Base-by-base conservation (phyloP, 306 rosid species). In the Hylodesmum podocarpum region DNA sequence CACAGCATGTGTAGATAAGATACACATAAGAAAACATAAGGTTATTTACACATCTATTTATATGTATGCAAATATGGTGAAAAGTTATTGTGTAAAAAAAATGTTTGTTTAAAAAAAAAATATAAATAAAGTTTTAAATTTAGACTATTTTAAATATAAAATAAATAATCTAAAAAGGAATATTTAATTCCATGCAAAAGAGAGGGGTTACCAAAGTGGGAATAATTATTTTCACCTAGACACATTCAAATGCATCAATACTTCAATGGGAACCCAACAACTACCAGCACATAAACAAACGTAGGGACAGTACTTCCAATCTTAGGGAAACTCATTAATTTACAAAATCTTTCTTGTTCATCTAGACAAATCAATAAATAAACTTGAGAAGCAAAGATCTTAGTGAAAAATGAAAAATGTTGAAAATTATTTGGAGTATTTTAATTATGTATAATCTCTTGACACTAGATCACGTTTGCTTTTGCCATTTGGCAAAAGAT, bases 261-360 rank as follows among this genome's bases (percentile, higher is more conserved):
- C n/a, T n/a, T n/a, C n/a, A 15, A 53, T 53, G 1, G 40, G 22
- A 72, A 66, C 59, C 25, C 70, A 62, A 34, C 58, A 74, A 31
- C 65, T 19, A 24, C 63, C 51, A 59, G 19, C 74, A 63, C 29
- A 67, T 21, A 78, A 54, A 49, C 58, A 53, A 77, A 41, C 18
- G 82, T 73, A 53, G 85, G 85, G 81, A 68, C 78, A 19, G 39
- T 73, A 24, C 85, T 78, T 81, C 55, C 62, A 67, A 59, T 41
- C 43, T 34, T 41, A 51, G 74, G 33, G 28, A 80, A 80, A 68
- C 46, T 59, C 25, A 25, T 59, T 11, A 57, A 27, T 70, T 46
- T 54, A 65, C 62, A 61, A 83, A 69, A 75, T 37, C 44, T 47
- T 44, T 54, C 49, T 80, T 61, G 66, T 72, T 25, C 62, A 46